phyloP scores from a whole-genome alignment of 768 basidiomycete species.

The Phlebiopsis flavidoalba region DNA sequence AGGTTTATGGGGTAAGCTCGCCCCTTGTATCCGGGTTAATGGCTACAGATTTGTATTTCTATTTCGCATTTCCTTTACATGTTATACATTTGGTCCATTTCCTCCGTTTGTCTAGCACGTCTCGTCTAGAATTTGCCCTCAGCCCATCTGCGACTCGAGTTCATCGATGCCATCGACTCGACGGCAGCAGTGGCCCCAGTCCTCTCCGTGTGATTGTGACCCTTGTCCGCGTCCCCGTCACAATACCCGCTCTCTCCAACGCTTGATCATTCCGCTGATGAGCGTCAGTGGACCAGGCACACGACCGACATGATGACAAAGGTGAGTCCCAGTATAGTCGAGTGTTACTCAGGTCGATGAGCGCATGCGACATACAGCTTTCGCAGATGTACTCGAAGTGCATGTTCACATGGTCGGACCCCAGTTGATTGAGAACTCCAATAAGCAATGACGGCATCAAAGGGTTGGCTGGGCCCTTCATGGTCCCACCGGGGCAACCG shows the following conservation, averaged over 20 bases:
- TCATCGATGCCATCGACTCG: conserved; percentile 83
- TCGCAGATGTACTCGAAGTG: conserved; percentile 99
- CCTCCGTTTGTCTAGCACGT: background rate
- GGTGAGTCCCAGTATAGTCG: conserved; percentile 87
- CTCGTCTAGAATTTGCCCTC: conserved; percentile 53
- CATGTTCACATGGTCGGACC: conserved; percentile 94
- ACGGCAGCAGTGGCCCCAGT: conserved; percentile 97
- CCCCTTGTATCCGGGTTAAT: background rate
- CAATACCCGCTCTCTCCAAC: conserved; percentile 88
- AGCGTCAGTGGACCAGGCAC: conserved; percentile 87
- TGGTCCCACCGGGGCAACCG: conserved; percentile 26
- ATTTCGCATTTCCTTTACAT: too few species aligned
- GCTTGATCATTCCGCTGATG: conserved; percentile 94
- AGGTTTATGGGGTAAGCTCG: background rate
- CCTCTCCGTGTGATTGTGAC: conserved; percentile 99
- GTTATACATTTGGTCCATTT: conserved; percentile 16
- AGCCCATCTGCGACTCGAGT: conserved; percentile 59
- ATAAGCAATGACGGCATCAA: conserved; percentile 96
- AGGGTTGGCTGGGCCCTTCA: conserved; percentile 61
- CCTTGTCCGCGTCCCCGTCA: conserved; percentile 58
- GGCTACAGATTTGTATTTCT: conserved; percentile 4
- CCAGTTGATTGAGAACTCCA: conserved; percentile 97
- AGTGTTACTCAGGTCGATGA: conserved; percentile 95
- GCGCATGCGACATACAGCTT: conserved; percentile 83
- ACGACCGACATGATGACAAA: conserved; percentile 99